Percentiles rank a stretch among this genome's conserved stretches.
phyloP scores from a whole-genome alignment of 495 filamentous ascomycete genomes.

The Stereocaulon alpinum region DNA sequence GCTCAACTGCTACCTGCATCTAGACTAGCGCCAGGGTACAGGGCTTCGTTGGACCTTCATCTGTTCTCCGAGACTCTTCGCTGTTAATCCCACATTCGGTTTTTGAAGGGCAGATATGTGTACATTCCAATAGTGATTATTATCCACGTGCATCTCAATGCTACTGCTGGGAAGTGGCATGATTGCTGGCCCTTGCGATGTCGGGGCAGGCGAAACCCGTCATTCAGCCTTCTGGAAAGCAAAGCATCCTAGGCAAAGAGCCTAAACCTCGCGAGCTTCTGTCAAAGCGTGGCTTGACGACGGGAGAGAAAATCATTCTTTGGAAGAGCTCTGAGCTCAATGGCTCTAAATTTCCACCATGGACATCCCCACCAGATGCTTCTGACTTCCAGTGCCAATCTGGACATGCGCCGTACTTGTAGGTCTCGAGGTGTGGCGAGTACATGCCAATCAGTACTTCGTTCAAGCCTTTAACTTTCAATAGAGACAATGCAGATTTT shows the following conservation, averaged over 20 bases:
- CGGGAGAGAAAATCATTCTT: slow-evolving; percentile 67
- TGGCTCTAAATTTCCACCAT: slow-evolving; percentile 71
- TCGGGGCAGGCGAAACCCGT: neutral
- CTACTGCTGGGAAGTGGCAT: neutral
- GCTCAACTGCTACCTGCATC: neutral
- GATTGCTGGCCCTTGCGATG: neutral
- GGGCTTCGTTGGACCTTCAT: neutral
- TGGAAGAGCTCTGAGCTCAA: slow-evolving; percentile 68
- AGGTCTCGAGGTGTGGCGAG: slow-evolving; percentile 23
- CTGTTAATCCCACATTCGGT: too few relatives aligned
- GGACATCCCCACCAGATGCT: slow-evolving; percentile 49
- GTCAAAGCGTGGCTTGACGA: slow-evolving; percentile 54
- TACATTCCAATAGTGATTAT: too few relatives aligned
- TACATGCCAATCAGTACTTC: neutral
- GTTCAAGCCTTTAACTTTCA: slow-evolving; percentile 21
- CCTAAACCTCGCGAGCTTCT: slow-evolving; percentile 25
- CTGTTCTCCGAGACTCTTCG: too few relatives aligned
- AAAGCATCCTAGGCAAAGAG: slow-evolving; percentile 13
- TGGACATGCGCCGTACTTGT: slow-evolving; percentile 42
- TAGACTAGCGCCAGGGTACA: neutral
- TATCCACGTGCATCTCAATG: neutral
- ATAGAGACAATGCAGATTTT: slow-evolving; percentile 57
- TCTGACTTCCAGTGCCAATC: slow-evolving; percentile 39
- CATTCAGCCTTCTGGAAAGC: neutral
- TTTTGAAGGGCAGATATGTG: too few relatives aligned